Base-by-base conservation (phyloP, 176 grass and related monocot species). In the Aegilops longissima region DNA sequence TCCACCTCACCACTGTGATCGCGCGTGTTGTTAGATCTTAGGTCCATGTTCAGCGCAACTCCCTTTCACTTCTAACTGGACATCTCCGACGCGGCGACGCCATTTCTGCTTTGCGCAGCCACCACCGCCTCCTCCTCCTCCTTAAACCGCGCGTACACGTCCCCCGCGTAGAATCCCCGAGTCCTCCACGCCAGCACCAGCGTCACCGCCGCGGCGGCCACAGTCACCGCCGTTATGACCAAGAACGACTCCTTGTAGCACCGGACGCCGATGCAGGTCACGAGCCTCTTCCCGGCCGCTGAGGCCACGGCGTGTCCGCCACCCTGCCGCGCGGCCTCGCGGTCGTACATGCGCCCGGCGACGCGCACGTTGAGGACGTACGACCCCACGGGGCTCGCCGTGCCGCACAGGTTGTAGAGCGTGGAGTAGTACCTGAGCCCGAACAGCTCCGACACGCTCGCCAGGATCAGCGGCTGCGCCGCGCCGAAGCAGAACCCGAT, bases 401-500 rank as follows among this genome's bases (percentile, higher is more conserved):
- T 34, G 6, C 31, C 67, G 67, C 67, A 34, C 31, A 70, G 17
- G 33, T 70, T 70, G 67, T 70, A 70, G 33, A 70, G 67, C 17
- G 67, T 70, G 67, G 67, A 35, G 67, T 70, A 70, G 33, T 70
- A 70, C 67, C 9, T 70, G 33, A 70, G 67, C 33, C 67, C 67
- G 67, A 70, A 70, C 67, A 70, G 16, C 66, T 69, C 66, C 14
- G 66, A 69, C 30, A 69, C 34, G 66, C 33, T 69, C 30, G 66
- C 30, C 30, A 35, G 34, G 16, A 69, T 17, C 6, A 98, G 87
- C 21, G 95, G 95, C 85, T 90, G 93, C 80, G 93, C 91, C 49
- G 95, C 95, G 12, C 93, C 93, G 85, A 98, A 98, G 90, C 89
- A 92, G 93, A 98, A 93, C 16, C 66, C 66, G 31, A 69, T 17